Evolutionary conservation across 352 stramenopile species (phyloP).

Genomic region (Phytophthora syringae): DNA sequence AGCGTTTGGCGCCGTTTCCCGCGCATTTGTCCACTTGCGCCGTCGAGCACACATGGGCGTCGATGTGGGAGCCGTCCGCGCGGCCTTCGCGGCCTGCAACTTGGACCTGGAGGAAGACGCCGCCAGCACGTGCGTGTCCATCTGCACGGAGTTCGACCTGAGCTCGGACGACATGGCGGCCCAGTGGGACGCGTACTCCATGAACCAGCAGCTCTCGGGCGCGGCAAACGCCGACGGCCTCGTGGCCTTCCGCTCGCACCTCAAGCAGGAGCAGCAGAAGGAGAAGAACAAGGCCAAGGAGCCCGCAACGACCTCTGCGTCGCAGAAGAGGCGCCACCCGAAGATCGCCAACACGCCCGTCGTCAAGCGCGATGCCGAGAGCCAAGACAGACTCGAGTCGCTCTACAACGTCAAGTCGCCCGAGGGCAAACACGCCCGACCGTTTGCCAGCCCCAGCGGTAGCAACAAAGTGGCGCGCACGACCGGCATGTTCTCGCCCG

Average conservation of each 20-base stretch:
- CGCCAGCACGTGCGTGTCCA: conserved; percentile 64
- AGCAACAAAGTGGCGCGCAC: conserved; percentile 75
- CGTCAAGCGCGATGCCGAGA: conserved; percentile 72
- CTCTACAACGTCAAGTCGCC: conserved; percentile 81
- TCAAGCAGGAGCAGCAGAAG: conserved; percentile 60
- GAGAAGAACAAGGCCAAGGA: conserved; percentile 49
- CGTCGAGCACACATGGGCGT: conserved; percentile 45
- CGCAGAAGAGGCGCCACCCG: conserved; percentile 57
- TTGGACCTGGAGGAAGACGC: conserved; percentile 78
- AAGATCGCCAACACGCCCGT: conserved; percentile 55
- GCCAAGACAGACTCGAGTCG: conserved; percentile 62
- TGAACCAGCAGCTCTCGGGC: conserved; percentile 81
- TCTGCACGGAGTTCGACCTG: conserved; percentile 82
- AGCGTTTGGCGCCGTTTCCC: conserved; percentile 44
- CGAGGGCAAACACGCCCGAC: conserved; percentile 68
- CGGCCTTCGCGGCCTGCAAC: conserved; percentile 77
- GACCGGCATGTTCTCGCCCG: conserved; percentile 74
- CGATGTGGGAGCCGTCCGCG: conserved; percentile 64
- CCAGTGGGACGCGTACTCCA: conserved; percentile 87
- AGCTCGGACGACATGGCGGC: conserved; percentile 79
- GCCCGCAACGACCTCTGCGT: neutral
- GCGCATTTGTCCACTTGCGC: conserved; percentile 12
- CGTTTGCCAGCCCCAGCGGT: conserved; percentile 62
- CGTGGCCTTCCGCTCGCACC: conserved; percentile 71
- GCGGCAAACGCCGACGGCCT: conserved; percentile 65